Base-by-base conservation (phyloP, 805 yeast genomes). In the Candida odintsovae region DNA sequence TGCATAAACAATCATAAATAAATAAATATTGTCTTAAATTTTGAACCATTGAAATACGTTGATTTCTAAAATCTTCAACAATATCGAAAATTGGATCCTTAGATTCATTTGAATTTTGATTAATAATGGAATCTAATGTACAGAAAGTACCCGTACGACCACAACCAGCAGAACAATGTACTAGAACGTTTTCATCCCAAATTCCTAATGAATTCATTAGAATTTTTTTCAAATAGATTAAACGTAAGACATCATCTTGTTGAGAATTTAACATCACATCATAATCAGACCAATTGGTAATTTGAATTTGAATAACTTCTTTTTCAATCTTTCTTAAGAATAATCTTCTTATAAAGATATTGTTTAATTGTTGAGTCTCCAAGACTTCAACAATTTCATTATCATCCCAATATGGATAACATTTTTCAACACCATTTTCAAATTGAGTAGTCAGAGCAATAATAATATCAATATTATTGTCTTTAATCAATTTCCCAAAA, bases 131-230 rank as follows among this genome's bases (percentile, higher is more conserved):
- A 58, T 87, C 95, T 20, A 85, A 67, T 1, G 89, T 78, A 50
- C 90, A 80, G 59, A 83, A 84, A 2, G 96, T 86, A 2, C 99
- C 99, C 0, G 98, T 89, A 48, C 99, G 72, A 18, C 99, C 99
- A 60, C 96, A 90, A 0, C 99, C 99, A 1, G 98, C 98, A 7
- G 96, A 88, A 61, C 99, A 92, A 65, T 92, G 98, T 22, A 86
- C 86, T 40, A 89, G 61, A 6, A 82, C 73, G 1, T 68, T 61
- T 8, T 55, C 48, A 8, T 50, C 38, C 38, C 46, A 49, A n/a
- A 33, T 47, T 3, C 43, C 42, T 21, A 63, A 48, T n/a, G 51
- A 49, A 31, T 64, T 52, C 40, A 73, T 63, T 16, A 80, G 60
- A 12, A 70, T 53, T 42, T 72, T 69, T 48, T 77, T 75, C 55